These are phyloP conservation scores for Microbotryum intermedium DNA, from an alignment of 1,284 basidiomycete genomes.

Conservation along the genomic window DNA sequence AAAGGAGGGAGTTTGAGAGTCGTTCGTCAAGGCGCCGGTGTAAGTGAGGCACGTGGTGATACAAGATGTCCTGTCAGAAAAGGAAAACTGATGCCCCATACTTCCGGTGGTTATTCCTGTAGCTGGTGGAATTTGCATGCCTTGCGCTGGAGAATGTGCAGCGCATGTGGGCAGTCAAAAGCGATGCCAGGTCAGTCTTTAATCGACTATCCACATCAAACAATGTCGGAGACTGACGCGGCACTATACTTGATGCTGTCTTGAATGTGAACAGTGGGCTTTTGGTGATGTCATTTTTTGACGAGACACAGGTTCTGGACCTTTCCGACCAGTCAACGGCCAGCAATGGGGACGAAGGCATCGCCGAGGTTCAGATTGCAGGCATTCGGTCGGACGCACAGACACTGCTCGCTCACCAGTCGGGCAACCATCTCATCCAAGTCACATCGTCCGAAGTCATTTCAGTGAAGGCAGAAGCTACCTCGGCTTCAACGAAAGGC, in stretches of 20 bases:
- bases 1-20: constrained; percentile 73
- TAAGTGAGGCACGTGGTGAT: constrained; percentile 35
- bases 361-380: constrained; percentile 31
- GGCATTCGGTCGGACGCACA: constrained; percentile 48
- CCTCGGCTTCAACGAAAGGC: too few relatives aligned
- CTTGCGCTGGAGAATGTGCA: too few relatives aligned
- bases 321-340: constrained; percentile 36
- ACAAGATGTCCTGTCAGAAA: too few relatives aligned
- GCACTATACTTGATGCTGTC: too few relatives aligned
- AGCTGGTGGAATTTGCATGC: too few relatives aligned
- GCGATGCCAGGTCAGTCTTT: too few relatives aligned
- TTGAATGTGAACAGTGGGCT: constrained; percentile 39
- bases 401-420: constrained; percentile 53
- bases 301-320: constrained; percentile 34
- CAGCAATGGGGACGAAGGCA: constrained; percentile 24
- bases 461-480: constrained; percentile 5
- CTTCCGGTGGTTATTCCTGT: too few relatives aligned
- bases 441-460: constrained; percentile 48
- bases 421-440: constrained; percentile 52
- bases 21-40: constrained; percentile 76
- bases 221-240: too few relatives aligned
- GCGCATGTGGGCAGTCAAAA: too few relatives aligned
- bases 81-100: too few relatives aligned
- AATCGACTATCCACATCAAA: too few relatives aligned
- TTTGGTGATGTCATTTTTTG: constrained; percentile 45